phyloP scores from a whole-genome alignment of 108 stramenopile genomes.

The Discostella pseudostelligera region DNA sequence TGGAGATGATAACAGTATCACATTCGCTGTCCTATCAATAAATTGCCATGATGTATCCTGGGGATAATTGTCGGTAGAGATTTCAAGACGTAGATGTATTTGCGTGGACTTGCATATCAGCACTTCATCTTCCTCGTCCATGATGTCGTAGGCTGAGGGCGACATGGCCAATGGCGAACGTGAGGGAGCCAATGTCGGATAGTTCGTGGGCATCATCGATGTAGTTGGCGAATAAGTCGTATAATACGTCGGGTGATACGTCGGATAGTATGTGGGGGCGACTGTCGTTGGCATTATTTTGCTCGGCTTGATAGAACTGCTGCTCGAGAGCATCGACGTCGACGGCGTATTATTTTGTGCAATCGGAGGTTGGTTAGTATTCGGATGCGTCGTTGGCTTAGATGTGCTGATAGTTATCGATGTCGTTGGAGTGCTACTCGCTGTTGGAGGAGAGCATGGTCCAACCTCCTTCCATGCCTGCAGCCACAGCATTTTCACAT shows the following conservation, averaged over 20 bases:
- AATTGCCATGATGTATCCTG: constrained; percentile 22
- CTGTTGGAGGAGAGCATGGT: background rate
- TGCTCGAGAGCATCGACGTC: too few relatives aligned
- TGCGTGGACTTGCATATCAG: constrained; percentile 7
- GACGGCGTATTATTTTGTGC: background rate
- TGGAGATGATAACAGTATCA: constrained; percentile 4
- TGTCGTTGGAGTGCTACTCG: background rate
- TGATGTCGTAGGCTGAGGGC: background rate
- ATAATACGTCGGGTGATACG: constrained; percentile 1
- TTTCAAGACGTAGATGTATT: constrained; percentile 7
- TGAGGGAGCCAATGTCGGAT: constrained; percentile 4
- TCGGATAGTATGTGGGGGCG: constrained; percentile 2
- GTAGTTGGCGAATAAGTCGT: constrained; percentile 6
- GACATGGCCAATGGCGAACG: constrained; percentile 14
- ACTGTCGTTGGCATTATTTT: background rate
- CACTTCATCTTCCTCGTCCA: background rate
- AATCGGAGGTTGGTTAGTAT: background rate
- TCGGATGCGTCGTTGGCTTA: background rate
- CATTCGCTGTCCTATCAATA: constrained; percentile 15
- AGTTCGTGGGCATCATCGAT: constrained; percentile 1
- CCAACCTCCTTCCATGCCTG: constrained; percentile 16
- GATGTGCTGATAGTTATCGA: background rate
- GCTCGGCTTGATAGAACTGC: background rate
- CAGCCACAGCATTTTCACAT: constrained; percentile 14
- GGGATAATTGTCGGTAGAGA: constrained; percentile 16